Percentiles rank a stretch among this genome's conserved stretches.
These are phyloP conservation scores for Cordyceps cateniannulata DNA, from an alignment of 2,329 filamentous ascomycete genomes.

Conservation along the genomic window DNA sequence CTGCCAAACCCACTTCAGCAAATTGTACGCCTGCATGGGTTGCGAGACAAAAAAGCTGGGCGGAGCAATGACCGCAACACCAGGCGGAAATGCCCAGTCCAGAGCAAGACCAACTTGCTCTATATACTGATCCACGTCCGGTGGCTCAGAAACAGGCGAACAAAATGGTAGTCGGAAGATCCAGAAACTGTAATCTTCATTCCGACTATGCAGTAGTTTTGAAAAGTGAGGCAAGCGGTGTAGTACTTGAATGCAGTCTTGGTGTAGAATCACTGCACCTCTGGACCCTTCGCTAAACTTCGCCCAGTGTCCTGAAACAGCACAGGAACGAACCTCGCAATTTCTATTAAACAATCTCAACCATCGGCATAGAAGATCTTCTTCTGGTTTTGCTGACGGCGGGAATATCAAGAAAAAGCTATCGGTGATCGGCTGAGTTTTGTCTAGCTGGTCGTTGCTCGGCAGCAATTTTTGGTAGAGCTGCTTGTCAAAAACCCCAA, in stretches of 20 bases:
- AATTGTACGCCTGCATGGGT: constrained; percentile 26
- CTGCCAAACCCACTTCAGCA: constrained; percentile 31
- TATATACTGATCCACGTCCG: constrained; percentile 13
- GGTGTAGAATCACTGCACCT: constrained; percentile 39
- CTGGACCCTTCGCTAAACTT: constrained; percentile 30
- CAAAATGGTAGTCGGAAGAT: constrained; percentile 24
- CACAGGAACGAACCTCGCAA: constrained; percentile 36
- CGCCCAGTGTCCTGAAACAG: constrained; percentile 39
- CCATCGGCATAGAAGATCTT: constrained; percentile 38
- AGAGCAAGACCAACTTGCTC: constrained; percentile 18
- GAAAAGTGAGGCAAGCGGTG: constrained; percentile 33
- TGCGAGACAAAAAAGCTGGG: constrained; percentile 36
- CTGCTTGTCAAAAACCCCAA: constrained; percentile 1
- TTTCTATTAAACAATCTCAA: constrained; percentile 32
- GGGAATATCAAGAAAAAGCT: constrained; percentile 47
- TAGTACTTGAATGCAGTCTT: constrained; percentile 31
- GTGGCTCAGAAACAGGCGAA: not conserved
- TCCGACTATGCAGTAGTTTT: constrained; percentile 25
- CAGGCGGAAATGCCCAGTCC: constrained; percentile 24
- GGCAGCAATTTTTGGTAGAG: constrained; percentile 4
- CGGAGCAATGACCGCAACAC: constrained; percentile 31
- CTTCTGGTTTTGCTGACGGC: constrained; percentile 25
- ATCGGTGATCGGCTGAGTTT: constrained; percentile 9
- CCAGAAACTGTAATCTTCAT: constrained; percentile 31
- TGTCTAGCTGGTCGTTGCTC: not conserved